Percentiles rank a stretch among this genome's conserved stretches.
These are phyloP conservation scores for Athelia sp. DNA, from an alignment of 1,284 basidiomycete genomes.

Conservation along the genomic window DNA sequence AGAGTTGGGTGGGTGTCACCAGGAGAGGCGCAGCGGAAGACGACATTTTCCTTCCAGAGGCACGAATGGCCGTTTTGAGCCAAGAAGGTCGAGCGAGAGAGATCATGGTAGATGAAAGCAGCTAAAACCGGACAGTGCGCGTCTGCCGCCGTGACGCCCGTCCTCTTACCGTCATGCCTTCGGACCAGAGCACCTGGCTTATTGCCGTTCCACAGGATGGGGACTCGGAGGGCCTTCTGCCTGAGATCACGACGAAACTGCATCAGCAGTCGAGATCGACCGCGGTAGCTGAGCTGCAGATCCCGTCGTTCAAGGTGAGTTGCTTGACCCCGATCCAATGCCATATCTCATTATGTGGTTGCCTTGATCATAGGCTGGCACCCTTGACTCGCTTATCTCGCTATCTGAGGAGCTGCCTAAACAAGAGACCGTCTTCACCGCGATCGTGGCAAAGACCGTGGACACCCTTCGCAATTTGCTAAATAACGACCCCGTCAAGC, in stretches of 20 bases:
- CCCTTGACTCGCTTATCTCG: slow-evolving; percentile 84
- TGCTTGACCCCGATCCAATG: not conserved
- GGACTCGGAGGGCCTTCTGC: slow-evolving; percentile 63
- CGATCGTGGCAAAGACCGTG: slow-evolving; percentile 87
- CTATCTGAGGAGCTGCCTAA: slow-evolving; percentile 94
- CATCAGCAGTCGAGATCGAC: slow-evolving; percentile 48
- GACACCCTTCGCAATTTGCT: slow-evolving; percentile 90
- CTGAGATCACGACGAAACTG: slow-evolving; percentile 59
- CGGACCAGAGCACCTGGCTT: slow-evolving; percentile 83
- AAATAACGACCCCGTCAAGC: slow-evolving; percentile 83
- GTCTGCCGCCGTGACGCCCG: not conserved
- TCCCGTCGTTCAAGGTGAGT: slow-evolving; percentile 76
- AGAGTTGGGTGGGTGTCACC: slow-evolving; percentile 46
- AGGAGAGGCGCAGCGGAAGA: slow-evolving; percentile 39
- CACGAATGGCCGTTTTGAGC: not conserved
- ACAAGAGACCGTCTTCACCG: slow-evolving; percentile 85
- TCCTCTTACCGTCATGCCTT: slow-evolving; percentile 52
- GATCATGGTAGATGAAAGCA: too few relatives aligned
- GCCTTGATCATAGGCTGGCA: slow-evolving; percentile 71
- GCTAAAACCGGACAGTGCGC: too few relatives aligned
- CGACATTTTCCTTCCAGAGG: slow-evolving; percentile 25
- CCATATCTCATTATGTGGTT: slow-evolving; percentile 9
- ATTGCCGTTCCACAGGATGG: slow-evolving; percentile 72
- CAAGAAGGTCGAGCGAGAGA: too few relatives aligned
- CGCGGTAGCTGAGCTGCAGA: slow-evolving; percentile 50